Percentiles rank a stretch among this genome's conserved stretches.
Conservation (phyloP, 2,329 filamentous ascomycete genomes). For the Colletotrichum sp. region DNA sequence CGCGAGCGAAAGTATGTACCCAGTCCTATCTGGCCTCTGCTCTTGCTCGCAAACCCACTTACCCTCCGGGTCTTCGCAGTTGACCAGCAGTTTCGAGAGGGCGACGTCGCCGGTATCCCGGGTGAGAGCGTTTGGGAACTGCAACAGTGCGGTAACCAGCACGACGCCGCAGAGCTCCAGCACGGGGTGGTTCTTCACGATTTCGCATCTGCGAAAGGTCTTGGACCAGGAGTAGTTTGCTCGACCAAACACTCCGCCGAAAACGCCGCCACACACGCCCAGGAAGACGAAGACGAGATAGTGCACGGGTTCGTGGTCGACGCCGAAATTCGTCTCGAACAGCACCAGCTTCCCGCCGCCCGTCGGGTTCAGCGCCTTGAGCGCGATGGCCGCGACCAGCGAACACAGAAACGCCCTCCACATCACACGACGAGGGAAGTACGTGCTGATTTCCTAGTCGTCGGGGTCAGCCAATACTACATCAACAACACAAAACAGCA, state of each 20-base stretch:
- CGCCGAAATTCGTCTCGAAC: constrained; percentile 65
- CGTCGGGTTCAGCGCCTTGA: constrained; percentile 63
- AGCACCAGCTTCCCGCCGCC: constrained; percentile 65
- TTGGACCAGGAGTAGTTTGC: constrained; percentile 62
- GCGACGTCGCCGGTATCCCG: constrained; percentile 60
- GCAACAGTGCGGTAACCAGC: constrained; percentile 55
- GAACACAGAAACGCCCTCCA: constrained; percentile 66
- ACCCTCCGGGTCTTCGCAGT: constrained; percentile 47
- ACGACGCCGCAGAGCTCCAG: constrained; percentile 61
- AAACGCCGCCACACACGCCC: constrained; percentile 61
- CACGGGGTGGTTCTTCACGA: constrained; percentile 61
- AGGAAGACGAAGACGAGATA: constrained; percentile 63
- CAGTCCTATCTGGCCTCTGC: constrained; percentile 32
- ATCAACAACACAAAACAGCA: background rate
- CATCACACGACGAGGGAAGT: constrained; percentile 60
- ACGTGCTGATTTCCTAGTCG: constrained; percentile 57
- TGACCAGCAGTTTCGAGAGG: constrained; percentile 61
- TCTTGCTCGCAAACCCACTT: constrained; percentile 59
- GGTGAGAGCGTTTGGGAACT: constrained; percentile 61
- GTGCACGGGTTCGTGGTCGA: constrained; percentile 58
- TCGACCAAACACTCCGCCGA: constrained; percentile 64
- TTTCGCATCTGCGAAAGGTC: constrained; percentile 53
- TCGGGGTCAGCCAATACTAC: background rate
- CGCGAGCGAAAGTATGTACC: constrained; percentile 55
- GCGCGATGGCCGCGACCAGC: constrained; percentile 56